These are phyloP conservation scores for Naganishia randhawae DNA, from an alignment of 768 basidiomycete genomes.

Conservation along the genomic window DNA sequence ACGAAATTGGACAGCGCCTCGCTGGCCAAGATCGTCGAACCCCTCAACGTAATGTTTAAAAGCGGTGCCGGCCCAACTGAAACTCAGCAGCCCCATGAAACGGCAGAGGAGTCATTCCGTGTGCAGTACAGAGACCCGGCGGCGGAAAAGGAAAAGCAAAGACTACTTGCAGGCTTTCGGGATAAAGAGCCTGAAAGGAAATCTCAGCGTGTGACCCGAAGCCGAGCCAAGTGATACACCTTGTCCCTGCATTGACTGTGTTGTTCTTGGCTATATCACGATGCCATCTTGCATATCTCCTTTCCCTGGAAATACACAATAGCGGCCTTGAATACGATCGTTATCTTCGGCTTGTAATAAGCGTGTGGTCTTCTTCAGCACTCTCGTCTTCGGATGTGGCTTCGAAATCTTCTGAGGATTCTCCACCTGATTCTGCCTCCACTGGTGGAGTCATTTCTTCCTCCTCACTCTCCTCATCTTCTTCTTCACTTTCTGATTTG, in stretches of 20 bases:
- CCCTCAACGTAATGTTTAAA: conserved; percentile 6
- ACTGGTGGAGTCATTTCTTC: not conserved
- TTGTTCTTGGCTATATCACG: not conserved
- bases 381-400: conserved; percentile 8
- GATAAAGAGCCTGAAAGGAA: not conserved
- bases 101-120: conserved; percentile 40
- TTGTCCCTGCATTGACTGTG: not conserved
- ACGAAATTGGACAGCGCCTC: not conserved
- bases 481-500: conserved; percentile 32
- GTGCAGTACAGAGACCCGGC: conserved; percentile 41
- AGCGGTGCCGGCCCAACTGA: conserved; percentile 6
- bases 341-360: not conserved
- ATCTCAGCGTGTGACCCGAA: conserved; percentile 1
- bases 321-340: not conserved
- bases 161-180: conserved; percentile 38
- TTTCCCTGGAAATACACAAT: not conserved
- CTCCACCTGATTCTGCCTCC: not conserved
- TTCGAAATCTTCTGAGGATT: conserved; percentile 8
- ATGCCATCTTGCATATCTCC: not conserved
- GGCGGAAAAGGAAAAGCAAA: conserved; percentile 42
- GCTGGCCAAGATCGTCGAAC: not conserved
- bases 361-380: conserved; percentile 2
- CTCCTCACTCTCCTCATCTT: conserved; percentile 11
- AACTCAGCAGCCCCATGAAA: conserved; percentile 10
- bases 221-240: not conserved